Base-by-base conservation (phyloP, 169 alveolate genomes). In the Cytauxzoon felis region DNA sequence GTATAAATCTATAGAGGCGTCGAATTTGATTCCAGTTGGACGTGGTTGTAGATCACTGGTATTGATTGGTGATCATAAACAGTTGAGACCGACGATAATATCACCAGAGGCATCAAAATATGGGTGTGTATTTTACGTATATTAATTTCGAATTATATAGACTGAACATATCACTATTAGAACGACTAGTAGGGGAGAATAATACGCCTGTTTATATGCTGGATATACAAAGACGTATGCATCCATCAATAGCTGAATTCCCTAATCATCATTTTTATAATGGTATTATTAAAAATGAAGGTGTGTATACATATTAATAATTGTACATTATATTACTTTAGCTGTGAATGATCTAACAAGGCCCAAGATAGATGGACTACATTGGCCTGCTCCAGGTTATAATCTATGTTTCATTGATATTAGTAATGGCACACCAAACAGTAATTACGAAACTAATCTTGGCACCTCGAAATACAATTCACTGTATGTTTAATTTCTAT, bases 11-110 rank as follows among this genome's bases (percentile, higher is more conserved):
- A 52, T 75, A 8, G 85, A 75, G 59, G 56, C 72, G 13, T 36
- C 66, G 43, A 75, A 82, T 24, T 51, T 89, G 30, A 88, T 89
- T 2, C 93, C 94, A 23, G 57, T 90, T 34, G 86, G 87, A 45
- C 90, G 88, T 67, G 87, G 92, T 1, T 87, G 96, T 32, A 91
- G 85, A 49, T 88, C 93, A 60, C 86, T 94, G 40, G 93, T 94
- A 33, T 84, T 94, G 49, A 93, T 94, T 2, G 98, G 99, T 1
- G 99, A 96, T 82, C 98, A 93, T 79, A 94, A 92, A 82, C 98
- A 96, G 71, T 90, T 95, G 40, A 95, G 98, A n/a, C 98, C 99
- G 3, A 95, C 99, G 21, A 96, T 95, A 16, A 89, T 95, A 50
- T 89, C 96, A 2, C 78, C 89, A 47, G 90, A 85, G 24, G 97